Evolutionary conservation across 2,329 filamentous ascomycete genomes (phyloP).

Genomic region (Pestalotiopsis sp.): DNA sequence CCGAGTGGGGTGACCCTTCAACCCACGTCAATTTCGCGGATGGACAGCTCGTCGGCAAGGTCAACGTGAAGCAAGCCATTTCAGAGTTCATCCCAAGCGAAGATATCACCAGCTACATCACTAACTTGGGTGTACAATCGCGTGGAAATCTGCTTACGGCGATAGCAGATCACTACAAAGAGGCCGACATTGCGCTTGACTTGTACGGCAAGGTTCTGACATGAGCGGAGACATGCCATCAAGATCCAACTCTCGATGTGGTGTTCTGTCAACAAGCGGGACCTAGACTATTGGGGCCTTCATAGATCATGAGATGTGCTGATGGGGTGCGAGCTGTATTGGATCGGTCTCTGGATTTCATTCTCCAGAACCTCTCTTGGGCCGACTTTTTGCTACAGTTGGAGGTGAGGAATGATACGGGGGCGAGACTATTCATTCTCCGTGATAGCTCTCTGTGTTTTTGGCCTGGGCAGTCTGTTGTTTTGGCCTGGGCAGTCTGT

Average conservation of each 20-base stretch:
- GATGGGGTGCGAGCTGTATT: neutral
- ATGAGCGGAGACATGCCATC: slow-evolving; percentile 18
- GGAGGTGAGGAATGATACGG: neutral
- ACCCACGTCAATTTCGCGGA: slow-evolving; percentile 78
- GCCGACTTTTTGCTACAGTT: neutral
- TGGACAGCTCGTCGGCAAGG: slow-evolving; percentile 74
- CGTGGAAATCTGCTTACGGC: slow-evolving; percentile 74
- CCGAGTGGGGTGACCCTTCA: slow-evolving; percentile 84
- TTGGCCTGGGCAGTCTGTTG: neutral
- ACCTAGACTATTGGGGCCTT: neutral
- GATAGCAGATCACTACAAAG: slow-evolving; percentile 75
- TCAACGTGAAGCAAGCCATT: slow-evolving; percentile 77
- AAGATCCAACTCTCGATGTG: neutral
- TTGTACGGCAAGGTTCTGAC: slow-evolving; percentile 41
- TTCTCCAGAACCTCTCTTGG: neutral
- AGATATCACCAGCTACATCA: slow-evolving; percentile 80
- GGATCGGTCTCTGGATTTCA: neutral
- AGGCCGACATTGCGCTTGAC: slow-evolving; percentile 69
- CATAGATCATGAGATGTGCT: neutral
- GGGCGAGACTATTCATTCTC: neutral
- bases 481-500: neutral
- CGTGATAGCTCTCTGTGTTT: neutral
- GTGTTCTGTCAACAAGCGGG: neutral
- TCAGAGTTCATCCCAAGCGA: slow-evolving; percentile 83
- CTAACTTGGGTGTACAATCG: slow-evolving; percentile 63